Evolutionary conservation across 345 rosid species (phyloP).

Genomic region (Brassica carinata): DNA sequence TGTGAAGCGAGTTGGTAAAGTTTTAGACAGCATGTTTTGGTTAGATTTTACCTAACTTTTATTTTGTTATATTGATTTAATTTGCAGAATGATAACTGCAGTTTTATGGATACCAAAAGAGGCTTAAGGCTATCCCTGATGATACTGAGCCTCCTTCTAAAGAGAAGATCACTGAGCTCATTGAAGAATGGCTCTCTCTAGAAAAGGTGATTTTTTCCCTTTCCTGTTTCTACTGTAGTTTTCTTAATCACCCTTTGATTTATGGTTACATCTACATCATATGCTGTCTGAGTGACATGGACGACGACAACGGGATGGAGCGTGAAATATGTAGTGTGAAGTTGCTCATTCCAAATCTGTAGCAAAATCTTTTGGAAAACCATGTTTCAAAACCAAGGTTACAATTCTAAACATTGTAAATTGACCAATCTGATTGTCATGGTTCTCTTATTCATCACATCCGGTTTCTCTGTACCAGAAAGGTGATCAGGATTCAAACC

Average conservation of each 20-base stretch:
- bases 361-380: too few species aligned
- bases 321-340: neutral
- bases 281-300: neutral
- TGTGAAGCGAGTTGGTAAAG: neutral
- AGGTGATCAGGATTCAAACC: too few species aligned
- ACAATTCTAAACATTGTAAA: too few species aligned
- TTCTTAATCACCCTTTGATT: neutral
- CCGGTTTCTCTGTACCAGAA: too few species aligned
- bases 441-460: too few species aligned
- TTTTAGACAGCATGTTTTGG: neutral
- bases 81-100: constrained; percentile 17
- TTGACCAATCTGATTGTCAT: too few species aligned
- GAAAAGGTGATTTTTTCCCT: neutral
- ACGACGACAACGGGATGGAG: neutral
- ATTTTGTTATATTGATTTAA: too few species aligned
- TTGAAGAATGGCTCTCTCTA: neutral
- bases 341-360: neutral
- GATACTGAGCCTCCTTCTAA: neutral
- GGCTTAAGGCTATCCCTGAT: constrained; percentile 23
- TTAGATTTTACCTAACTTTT: neutral
- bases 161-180: neutral
- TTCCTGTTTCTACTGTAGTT: neutral
- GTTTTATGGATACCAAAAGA: constrained; percentile 84
- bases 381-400: too few species aligned
- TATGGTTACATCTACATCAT: neutral